Evolutionary conservation across 768 basidiomycete species (phyloP).

Genomic region (Trametes villosa): DNA sequence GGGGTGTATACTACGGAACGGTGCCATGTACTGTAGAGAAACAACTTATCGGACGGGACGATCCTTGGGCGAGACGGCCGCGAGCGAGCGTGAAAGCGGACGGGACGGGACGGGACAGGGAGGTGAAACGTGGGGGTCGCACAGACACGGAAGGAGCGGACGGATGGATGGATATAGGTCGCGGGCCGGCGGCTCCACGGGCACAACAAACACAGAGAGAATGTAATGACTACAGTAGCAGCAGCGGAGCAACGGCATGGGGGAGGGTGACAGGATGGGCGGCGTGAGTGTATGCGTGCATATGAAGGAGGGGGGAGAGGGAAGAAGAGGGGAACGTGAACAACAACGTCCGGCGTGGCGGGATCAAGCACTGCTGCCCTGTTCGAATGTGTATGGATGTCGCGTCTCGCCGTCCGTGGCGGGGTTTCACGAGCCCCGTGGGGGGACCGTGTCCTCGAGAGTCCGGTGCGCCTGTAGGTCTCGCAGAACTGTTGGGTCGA

Average conservation of each 20-base stretch:
- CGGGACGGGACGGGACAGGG: background rate
- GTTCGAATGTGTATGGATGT: conserved; percentile 16
- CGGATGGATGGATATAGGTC: conserved; percentile 19
- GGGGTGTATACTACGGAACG: conserved; percentile 18
- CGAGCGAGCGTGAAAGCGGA: conserved; percentile 8
- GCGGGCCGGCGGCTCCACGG: conserved; percentile 13
- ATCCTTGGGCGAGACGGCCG: conserved; percentile 17
- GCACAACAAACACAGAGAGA: conserved; percentile 6
- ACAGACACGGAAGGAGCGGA: background rate
- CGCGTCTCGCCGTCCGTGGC: conserved; percentile 7
- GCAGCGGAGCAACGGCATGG: conserved; percentile 7
- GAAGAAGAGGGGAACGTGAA: background rate
- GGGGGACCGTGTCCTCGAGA: conserved; percentile 53
- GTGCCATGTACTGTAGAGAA: conserved; percentile 14
- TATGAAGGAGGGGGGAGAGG: background rate
- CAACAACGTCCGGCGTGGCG: conserved; percentile 23
- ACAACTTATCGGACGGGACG: conserved; percentile 16
- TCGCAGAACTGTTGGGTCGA: conserved; percentile 86
- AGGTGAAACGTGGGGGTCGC: conserved; percentile 10
- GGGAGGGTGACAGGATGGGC: conserved; percentile 5
- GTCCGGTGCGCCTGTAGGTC: conserved; percentile 89
- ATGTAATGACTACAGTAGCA: conserved; percentile 15
- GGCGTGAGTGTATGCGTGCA: conserved; percentile 23
- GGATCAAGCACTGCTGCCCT: conserved; percentile 25
- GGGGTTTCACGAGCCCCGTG: conserved; percentile 12